These are phyloP conservation scores for Thinopyrum elongatum DNA, from an alignment of 176 grass and related monocot genomes.

Conservation along the genomic window DNA sequence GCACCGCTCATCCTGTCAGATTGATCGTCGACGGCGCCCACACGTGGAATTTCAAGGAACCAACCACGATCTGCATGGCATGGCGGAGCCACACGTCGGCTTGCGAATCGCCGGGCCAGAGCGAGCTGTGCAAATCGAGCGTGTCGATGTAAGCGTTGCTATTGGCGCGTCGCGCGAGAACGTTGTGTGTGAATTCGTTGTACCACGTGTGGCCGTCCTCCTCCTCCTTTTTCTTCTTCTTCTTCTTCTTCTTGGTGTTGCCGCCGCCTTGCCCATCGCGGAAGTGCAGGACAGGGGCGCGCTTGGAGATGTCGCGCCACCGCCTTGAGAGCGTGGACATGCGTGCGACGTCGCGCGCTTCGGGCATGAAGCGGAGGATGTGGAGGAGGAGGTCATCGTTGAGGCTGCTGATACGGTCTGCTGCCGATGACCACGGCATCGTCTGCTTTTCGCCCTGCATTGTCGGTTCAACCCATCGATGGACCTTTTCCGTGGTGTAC, in stretches of 20 bases:
- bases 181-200: background rate
- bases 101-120: background rate
- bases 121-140: background rate
- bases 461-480: no score
- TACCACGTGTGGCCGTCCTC: no score
- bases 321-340: background rate
- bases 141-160: background rate
- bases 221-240: no score
- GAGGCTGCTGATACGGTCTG: no score
- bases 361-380: background rate
- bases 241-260: background rate
- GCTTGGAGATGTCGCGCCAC: background rate
- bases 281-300: background rate
- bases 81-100: background rate
- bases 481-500: no score
- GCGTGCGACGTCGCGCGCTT: background rate
- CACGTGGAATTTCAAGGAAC: background rate
- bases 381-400: no score
- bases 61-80: background rate
- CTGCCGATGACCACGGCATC: no score
- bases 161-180: background rate
- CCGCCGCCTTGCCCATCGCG: background rate
- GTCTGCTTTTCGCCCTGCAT: no score
- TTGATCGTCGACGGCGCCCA: background rate
- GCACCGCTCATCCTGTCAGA: background rate